Base-by-base conservation (phyloP, 495 filamentous ascomycete species). In the Penicillium parvum region DNA sequence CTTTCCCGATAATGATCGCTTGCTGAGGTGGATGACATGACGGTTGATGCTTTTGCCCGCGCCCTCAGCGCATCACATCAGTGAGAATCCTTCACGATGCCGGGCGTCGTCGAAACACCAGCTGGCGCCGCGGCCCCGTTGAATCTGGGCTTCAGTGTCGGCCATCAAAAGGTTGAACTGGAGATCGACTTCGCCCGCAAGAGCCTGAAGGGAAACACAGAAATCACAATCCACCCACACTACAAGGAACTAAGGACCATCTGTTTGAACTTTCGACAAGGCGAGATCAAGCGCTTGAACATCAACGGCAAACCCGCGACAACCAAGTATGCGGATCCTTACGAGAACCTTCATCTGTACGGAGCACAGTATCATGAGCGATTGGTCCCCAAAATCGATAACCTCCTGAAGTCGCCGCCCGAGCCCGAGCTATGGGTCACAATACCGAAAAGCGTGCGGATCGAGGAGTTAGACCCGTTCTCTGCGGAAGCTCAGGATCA, bases 121-220 rank as follows among this genome's bases (percentile, higher is more conserved):
- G 53, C 52, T 28, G 57, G 57, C 38, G 56, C 61, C 29, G 41
- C 45, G 49, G 64, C 55, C 52, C 60, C 39, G 27, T 37, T 40
- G 23, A 65, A 68, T 16, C 61, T 66, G 43, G 72, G 71, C 12
- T 85, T 80, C 54, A 75, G 77, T 14, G 73, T 92, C 7, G 66
- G 81, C n/a, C 80, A 85, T 52, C 92, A 97, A 64, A 84, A 82
- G 58, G 81, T 98, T 39, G 82, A 90, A 47, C 71, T 97, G 39
- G 90, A 97, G 44, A 74, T 98, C 48, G 81, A 96, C 63, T 89
- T 98, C 52, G 71, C 72, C 34, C 77, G 74, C 17, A 83, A 82
- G 57, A 81, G 74, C 57, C 60, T 97, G 53, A 84, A 75, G 52
- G 92, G 92, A 22, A 84, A 78, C 49, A 86, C 85, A 7, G 85